These are phyloP conservation scores for Exophiala phaeomuriformis DNA, from an alignment of 2,329 filamentous ascomycete species.

Conservation along the genomic window DNA sequence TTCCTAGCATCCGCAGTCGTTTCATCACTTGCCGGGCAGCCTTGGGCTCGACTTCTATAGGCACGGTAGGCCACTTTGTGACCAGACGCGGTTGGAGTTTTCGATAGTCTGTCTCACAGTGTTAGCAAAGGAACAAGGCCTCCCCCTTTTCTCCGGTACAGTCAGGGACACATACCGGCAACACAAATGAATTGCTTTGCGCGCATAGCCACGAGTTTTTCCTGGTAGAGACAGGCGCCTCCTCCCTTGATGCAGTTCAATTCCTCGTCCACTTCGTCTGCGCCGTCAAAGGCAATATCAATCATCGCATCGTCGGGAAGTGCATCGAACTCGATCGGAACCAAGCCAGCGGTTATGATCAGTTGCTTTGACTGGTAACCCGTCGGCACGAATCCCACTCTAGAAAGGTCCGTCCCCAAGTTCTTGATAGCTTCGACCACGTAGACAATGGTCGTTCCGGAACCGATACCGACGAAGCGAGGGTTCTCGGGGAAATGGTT, in stretches of 20 bases:
- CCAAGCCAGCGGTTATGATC: constrained; percentile 70
- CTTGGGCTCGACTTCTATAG: constrained; percentile 87
- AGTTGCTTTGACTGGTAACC: constrained; percentile 85
- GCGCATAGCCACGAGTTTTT: constrained; percentile 85
- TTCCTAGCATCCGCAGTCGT: constrained; percentile 66
- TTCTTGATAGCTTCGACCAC: constrained; percentile 58
- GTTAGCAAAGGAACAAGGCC: constrained; percentile 2
- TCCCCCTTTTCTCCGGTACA: background rate
- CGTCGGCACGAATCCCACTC: constrained; percentile 83
- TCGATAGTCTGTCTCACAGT: constrained; percentile 62
- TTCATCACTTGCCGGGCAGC: constrained; percentile 69
- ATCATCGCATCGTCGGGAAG: constrained; percentile 59
- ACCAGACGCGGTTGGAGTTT: constrained; percentile 74
- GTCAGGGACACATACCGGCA: constrained; percentile 51
- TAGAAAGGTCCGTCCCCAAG: constrained; percentile 38
- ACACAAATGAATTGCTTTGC: constrained; percentile 83
- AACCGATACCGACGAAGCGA: constrained; percentile 57
- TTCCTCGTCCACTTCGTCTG: constrained; percentile 91
- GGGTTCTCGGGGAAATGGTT: constrained; percentile 53
- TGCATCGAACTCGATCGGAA: constrained; percentile 68
- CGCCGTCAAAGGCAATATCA: constrained; percentile 91
- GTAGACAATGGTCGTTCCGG: constrained; percentile 59
- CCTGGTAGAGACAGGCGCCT: constrained; percentile 94
- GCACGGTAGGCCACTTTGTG: constrained; percentile 72
- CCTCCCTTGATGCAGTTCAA: constrained; percentile 97